Percentiles rank a stretch among this genome's conserved stretches.
Evolutionary conservation across 2,329 filamentous ascomycete genomes (phyloP).

Genomic region (Rutstroemia sp.): DNA sequence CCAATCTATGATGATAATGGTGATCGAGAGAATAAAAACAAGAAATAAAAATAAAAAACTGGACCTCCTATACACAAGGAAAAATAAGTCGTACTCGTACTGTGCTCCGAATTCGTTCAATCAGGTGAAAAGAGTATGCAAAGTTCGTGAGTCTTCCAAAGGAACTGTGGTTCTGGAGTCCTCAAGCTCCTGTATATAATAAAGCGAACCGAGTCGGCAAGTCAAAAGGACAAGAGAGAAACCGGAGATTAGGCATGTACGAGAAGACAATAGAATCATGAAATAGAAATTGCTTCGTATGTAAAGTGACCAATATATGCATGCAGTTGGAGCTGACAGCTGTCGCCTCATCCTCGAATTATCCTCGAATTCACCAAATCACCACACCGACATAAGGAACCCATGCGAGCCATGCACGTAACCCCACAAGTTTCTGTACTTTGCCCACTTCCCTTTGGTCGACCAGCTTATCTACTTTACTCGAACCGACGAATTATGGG

Average conservation of each 20-base stretch:
- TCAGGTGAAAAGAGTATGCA: not conserved
- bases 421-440: conserved; percentile 1
- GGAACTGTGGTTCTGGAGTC: too few species aligned
- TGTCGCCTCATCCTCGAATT: conserved; percentile 4
- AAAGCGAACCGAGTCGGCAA: not conserved
- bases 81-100: not conserved
- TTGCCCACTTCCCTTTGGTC: not conserved
- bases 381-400: not conserved
- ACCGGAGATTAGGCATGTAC: not conserved
- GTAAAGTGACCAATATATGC: conserved; percentile 1
- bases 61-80: not conserved
- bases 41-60: not conserved
- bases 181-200: not conserved
- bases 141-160: not conserved
- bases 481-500: not conserved
- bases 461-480: not conserved
- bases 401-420: not conserved
- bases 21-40: not conserved
- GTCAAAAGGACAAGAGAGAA: not conserved
- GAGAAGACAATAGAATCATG: not conserved
- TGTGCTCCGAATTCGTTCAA: not conserved
- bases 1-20: not conserved
- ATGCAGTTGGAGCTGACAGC: conserved; percentile 3
- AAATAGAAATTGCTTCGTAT: not conserved
- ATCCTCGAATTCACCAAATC: conserved; percentile 1